Evolutionary conservation across 2,329 filamentous ascomycete species (phyloP), one percentile per base, ranked within the genome.

Genomic region (Ophioceras dolichostomum): DNA sequence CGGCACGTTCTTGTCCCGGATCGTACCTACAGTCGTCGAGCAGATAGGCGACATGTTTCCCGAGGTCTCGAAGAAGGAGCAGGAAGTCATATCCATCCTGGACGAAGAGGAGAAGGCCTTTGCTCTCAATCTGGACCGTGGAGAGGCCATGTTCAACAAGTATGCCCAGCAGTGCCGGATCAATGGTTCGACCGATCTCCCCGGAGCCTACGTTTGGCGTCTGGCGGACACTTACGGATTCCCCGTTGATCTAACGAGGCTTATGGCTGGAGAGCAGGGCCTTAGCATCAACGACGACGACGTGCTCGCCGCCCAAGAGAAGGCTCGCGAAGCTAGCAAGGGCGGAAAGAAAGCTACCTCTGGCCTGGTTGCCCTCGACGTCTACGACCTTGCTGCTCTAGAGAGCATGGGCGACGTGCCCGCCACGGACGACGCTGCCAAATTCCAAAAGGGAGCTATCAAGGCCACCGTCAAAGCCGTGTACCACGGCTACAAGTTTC

Each of bases 221-320:
- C 63, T 98, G 37, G 96, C 98, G 58, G 91, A 96, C 55, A 96
- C 91, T 0, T 98, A 94, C 51, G 91, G 91, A 37, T 98, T 98
- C 69, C 91, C 91, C 2, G 83, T 91, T 42, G 91, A 98, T 62
- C 67, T 98, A 43, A 98, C 91, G 3, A 82, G 85, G 54, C 72
- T 98, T 42, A 98, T 98, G 91, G 88, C 88, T 2, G 87, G 95
- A 59, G 91, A 98, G 65, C 76, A 85, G 39, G 80, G 78, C 13
- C 70, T 98, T 10, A 73, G 74, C 32, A 94, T 94, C 45, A 81
- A 95, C 53, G 84, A 94, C 49, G 68, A 69, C 2, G 89, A 95
- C 54, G 88, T 98, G 38, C 76, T 82, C 45, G 76, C 77, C 46
- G 91, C 91, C n/a, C 76, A 84, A 49, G 76, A 88, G 51, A 91